A percentile compares a stretch with the other conserved stretches of the same genome.
Conservation (phyloP, 805 yeast genomes). For the Starmerella roubikii region DNA sequence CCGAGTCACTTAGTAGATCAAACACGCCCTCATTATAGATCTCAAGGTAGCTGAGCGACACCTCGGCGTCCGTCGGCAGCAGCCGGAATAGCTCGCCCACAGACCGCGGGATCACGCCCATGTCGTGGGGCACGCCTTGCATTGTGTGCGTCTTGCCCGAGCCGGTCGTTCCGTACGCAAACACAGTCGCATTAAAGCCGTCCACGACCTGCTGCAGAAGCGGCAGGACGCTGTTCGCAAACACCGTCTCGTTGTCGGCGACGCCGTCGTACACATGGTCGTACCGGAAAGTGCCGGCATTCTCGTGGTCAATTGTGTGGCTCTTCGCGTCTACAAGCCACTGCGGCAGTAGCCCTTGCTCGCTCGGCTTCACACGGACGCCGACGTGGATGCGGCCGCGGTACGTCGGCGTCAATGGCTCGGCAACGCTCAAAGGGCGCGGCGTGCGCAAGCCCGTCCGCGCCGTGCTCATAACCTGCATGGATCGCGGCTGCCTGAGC, state of each 20-base stretch:
- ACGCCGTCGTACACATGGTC: slow-evolving; percentile 64
- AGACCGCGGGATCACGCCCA: slow-evolving; percentile 62
- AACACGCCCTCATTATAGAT: slow-evolving; percentile 78
- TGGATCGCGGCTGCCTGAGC: slow-evolving; percentile 19
- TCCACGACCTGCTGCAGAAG: slow-evolving; percentile 43
- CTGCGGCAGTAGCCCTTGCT: background rate
- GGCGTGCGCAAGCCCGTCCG: slow-evolving; percentile 14
- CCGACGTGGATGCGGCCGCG: slow-evolving; percentile 65
- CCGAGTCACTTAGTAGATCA: slow-evolving; percentile 42
- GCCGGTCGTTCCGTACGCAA: slow-evolving; percentile 93
- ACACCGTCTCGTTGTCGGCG: slow-evolving; percentile 46
- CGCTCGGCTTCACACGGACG: slow-evolving; percentile 57
- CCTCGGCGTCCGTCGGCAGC: slow-evolving; percentile 21
- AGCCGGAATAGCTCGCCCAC: slow-evolving; percentile 43
- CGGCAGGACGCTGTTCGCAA: slow-evolving; percentile 39
- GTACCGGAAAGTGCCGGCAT: slow-evolving; percentile 51
- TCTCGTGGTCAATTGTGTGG: slow-evolving; percentile 13
- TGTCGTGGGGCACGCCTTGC: slow-evolving; percentile 50
- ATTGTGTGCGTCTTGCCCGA: slow-evolving; percentile 82
- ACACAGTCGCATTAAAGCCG: slow-evolving; percentile 78
- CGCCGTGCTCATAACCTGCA: slow-evolving; percentile 15
- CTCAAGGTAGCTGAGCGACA: slow-evolving; percentile 64
- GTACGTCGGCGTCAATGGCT: slow-evolving; percentile 33
- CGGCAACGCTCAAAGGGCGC: slow-evolving; percentile 1
- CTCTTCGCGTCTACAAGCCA: slow-evolving; percentile 7